These are phyloP conservation scores for Moesziomyces sp. DNA, from an alignment of 1,284 basidiomycete genomes.

Conservation along the genomic window DNA sequence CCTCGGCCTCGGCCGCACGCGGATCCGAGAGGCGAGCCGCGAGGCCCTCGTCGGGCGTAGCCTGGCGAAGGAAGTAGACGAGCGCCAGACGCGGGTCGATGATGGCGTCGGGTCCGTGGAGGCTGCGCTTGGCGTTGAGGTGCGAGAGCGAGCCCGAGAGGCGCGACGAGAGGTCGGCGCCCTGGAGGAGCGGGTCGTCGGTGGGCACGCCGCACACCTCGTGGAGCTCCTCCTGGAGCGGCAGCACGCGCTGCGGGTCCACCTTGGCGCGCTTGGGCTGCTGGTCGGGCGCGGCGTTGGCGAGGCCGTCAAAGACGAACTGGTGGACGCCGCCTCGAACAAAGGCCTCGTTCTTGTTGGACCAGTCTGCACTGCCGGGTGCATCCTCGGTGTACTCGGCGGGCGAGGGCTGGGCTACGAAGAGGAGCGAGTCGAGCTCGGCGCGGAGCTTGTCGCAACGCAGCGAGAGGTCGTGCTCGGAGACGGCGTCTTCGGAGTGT, in stretches of 20 bases:
- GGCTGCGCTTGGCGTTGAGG: conserved; percentile 24
- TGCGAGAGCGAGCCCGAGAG: conserved; percentile 41
- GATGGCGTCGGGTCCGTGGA: conserved; percentile 36
- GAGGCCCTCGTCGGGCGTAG: conserved; percentile 47
- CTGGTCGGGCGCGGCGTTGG: conserved; percentile 11
- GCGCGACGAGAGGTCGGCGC: conserved; percentile 46
- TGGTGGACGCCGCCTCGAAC: conserved; percentile 41
- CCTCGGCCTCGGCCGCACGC: conserved; percentile 31
- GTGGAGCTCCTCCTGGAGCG: conserved; percentile 56
- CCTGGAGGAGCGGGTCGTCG: conserved; percentile 55
- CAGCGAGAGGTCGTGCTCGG: conserved; percentile 24
- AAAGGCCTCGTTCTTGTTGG: conserved; percentile 32
- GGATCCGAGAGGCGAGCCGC: conserved; percentile 45
- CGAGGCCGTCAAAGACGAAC: conserved; percentile 45
- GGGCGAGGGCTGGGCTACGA: conserved; percentile 7
- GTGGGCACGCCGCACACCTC: conserved; percentile 48
- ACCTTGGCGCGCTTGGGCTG: conserved; percentile 26
- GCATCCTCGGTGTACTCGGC: conserved; percentile 28
- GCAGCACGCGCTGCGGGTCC: conserved; percentile 19
- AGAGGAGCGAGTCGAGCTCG: conserved; percentile 39
- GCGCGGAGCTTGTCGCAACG: conserved; percentile 41
- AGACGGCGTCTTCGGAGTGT: conserved; percentile 9
- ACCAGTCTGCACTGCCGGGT: conserved; percentile 8
- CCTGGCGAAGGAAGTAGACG: conserved; percentile 52
- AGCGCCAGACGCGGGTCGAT: conserved; percentile 55